Evolutionary conservation across 2,329 filamentous ascomycete species (phyloP), one percentile per base, ranked within the genome.

Genomic region (Macrophomina phaseolina): DNA sequence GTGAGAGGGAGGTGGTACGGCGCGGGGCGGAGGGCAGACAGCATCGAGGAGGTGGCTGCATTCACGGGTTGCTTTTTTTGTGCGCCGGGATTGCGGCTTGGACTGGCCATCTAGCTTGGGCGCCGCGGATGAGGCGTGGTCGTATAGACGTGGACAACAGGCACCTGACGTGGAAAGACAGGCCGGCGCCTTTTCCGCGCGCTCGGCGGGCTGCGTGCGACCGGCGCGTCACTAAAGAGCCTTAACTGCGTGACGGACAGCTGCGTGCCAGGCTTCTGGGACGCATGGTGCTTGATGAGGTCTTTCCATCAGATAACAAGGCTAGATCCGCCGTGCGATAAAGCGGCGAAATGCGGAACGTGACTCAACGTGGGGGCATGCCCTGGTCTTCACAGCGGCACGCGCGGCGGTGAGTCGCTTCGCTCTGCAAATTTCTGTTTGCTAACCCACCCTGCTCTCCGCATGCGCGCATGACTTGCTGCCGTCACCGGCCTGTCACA

Each of bases 261-360:
- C 56, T 46, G 56, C 56, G 58, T 49, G 58, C 58, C 58, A 62
- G 58, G 58, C 58, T 23, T 62, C 58, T 49, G 58, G 58, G 58
- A 62, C 58, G 58, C 58, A 48, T 62, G 58, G 58, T 30, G 58
- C 58, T 49, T 49, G 42, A n/a, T 5, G 6, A 28, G 42, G 58
- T 32, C 32, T 48, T 49, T 49, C 58, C 58, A 62, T 62, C 58
- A 62, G 58, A 62, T 62, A 62, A 62, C 58, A 38, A 62, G 58
- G 58, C 58, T 62, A 62, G 58, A 62, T 62, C 58, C 58, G 56
- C 56, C 56, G 58, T 62, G n/a, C 58, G 58, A 62, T 62, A 62
- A 62, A 62, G 58, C 58, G 45, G 56, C 58, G 58, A 62, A 49
- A 49, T 38, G 30, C 58, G 58, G 30, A 62, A 49, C 45, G 58